Evolutionary conservation across 23 red algal species (phyloP).

Genomic region (Rhodosorus marinus): DNA sequence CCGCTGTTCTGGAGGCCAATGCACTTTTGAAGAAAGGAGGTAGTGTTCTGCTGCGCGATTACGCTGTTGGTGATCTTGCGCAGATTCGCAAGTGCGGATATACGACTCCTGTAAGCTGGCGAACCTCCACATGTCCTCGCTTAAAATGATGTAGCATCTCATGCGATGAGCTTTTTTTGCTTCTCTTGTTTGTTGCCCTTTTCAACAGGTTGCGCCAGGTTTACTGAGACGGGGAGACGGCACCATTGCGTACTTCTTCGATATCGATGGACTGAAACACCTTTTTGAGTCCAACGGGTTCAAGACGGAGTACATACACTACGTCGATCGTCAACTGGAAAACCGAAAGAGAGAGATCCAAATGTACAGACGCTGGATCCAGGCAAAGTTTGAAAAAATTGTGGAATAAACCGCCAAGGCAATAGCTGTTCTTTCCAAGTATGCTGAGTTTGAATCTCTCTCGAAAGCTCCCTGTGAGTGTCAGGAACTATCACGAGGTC

Average conservation of each 20-base stretch:
- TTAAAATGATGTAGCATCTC: not conserved
- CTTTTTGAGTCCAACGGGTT: slow-evolving; percentile 35
- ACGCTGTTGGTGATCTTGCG: slow-evolving; percentile 78
- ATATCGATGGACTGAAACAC: slow-evolving; percentile 14
- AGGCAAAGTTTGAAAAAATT: not conserved
- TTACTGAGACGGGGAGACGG: slow-evolving; percentile 61
- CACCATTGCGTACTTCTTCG: slow-evolving; percentile 89
- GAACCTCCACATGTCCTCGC: too few relatives aligned
- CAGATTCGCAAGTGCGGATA: slow-evolving; percentile 26
- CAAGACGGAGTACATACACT: slow-evolving; percentile 8
- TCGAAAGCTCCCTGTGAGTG: too few relatives aligned
- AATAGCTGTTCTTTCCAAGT: too few relatives aligned
- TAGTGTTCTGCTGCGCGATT: slow-evolving; percentile 66
- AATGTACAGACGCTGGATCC: slow-evolving; percentile 54
- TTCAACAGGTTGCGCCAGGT: not conserved
- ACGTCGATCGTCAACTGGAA: slow-evolving; percentile 9
- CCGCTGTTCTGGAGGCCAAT: not conserved
- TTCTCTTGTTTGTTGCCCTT: not conserved
- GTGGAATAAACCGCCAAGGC: too few relatives aligned
- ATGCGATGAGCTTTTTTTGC: not conserved
- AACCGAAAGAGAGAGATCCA: slow-evolving; percentile 57
- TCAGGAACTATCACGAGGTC: too few relatives aligned
- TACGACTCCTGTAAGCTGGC: not conserved
- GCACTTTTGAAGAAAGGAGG: slow-evolving; percentile 29
- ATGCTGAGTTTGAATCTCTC: too few relatives aligned